Conservation (phyloP, 352 stramenopile genomes). For the Blastocystis sp. region DNA sequence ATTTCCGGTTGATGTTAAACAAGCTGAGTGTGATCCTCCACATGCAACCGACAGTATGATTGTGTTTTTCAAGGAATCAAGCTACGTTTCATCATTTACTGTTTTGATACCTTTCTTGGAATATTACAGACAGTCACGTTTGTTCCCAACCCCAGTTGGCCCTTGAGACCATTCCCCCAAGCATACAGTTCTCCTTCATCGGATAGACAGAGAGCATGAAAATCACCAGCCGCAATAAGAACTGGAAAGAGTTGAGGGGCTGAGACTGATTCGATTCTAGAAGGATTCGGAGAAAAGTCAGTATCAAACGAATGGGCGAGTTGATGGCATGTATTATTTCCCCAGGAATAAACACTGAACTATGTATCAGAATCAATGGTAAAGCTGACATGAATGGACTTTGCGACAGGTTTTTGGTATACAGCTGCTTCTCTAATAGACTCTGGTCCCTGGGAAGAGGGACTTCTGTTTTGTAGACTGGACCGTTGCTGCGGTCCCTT, state of each 20-base stretch:
- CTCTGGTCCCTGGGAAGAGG: background rate
- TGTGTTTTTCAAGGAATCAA: conserved; percentile 45
- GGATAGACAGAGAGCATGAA: conserved; percentile 46
- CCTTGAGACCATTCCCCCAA: conserved; percentile 47
- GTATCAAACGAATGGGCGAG: background rate
- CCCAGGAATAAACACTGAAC: conserved; percentile 4
- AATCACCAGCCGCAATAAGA: background rate
- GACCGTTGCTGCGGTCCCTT: background rate
- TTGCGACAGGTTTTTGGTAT: background rate
- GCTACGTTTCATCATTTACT: conserved; percentile 13
- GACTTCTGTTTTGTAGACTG: background rate
- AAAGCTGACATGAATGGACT: background rate
- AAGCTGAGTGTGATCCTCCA: conserved; percentile 67
- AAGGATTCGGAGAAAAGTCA: background rate
- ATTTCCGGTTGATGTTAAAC: conserved; percentile 63
- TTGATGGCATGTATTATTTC: background rate
- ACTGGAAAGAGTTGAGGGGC: background rate
- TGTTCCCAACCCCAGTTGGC: background rate
- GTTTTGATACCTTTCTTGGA: conserved; percentile 65
- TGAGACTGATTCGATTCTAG: background rate
- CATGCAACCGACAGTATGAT: conserved; percentile 68
- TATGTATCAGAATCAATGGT: background rate
- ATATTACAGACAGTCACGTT: background rate
- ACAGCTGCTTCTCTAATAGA: background rate
- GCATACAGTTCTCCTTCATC: conserved; percentile 47